These are phyloP conservation scores for Smallanthus sonchifolius DNA, from an alignment of 129 eudicot species.

Conservation along the genomic window DNA sequence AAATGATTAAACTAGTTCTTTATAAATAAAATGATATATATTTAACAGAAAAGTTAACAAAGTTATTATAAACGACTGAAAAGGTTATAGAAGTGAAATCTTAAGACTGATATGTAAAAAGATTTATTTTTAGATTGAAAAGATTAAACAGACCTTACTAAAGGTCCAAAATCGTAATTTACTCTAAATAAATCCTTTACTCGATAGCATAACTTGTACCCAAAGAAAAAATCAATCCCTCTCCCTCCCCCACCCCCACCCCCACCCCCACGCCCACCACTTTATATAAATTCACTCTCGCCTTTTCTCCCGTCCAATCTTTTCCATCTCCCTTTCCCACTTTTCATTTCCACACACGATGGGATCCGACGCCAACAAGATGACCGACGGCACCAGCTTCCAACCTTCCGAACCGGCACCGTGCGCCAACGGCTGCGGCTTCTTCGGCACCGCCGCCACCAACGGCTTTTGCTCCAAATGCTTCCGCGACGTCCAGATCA, in stretches of 20 bases:
- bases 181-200: too few relatives aligned
- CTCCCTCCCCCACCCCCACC: not conserved
- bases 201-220: not conserved
- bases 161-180: too few relatives aligned
- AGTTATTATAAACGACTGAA: too few relatives aligned
- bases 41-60: too few relatives aligned
- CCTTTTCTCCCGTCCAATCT: not conserved
- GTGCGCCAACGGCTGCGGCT: conserved; percentile 79
- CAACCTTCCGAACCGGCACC: conserved; percentile 50
- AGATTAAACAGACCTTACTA: too few relatives aligned
- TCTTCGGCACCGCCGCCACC: conserved; percentile 72
- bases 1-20: too few relatives aligned
- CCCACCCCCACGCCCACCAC: not conserved
- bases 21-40: too few relatives aligned
- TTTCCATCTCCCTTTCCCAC: not conserved
- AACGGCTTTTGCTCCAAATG: conserved; percentile 77
- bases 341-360: conserved; percentile 6
- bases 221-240: not conserved
- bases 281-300: conserved; percentile 17
- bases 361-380: conserved; percentile 46
- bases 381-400: conserved; percentile 50
- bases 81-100: too few relatives aligned
- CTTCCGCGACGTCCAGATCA: conserved; percentile 29
- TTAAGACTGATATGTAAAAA: too few relatives aligned
- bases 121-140: too few relatives aligned